Percentiles rank a stretch among this genome's conserved stretches.
phyloP scores from a whole-genome alignment of 306 rosid genomes.

The Vigna radiata region DNA sequence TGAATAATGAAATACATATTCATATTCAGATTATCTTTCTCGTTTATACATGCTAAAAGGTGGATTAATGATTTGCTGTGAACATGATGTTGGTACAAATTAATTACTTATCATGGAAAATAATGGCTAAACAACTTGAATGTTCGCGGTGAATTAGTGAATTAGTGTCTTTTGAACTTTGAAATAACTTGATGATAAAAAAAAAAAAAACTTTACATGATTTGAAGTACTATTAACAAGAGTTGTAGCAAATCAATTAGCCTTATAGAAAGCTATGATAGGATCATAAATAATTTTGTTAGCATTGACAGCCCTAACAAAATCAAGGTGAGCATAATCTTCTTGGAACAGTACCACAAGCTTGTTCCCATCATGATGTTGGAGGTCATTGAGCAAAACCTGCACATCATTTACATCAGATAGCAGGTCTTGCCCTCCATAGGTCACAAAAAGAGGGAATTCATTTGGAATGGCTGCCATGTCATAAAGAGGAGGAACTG shows the following conservation, averaged over 20 bases:
- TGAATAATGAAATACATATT: too few relatives aligned
- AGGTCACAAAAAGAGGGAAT: slow-evolving; percentile 60
- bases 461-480: slow-evolving; percentile 61
- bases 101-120: too few relatives aligned
- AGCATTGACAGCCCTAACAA: slow-evolving; percentile 63
- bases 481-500: slow-evolving; percentile 66
- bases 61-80: too few relatives aligned
- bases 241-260: slow-evolving; percentile 34
- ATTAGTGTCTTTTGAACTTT: too few relatives aligned
- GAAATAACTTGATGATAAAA: background rate
- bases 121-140: too few relatives aligned
- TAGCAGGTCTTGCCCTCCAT: slow-evolving; percentile 64
- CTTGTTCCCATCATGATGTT: slow-evolving; percentile 57
- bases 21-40: too few relatives aligned
- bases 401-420: slow-evolving; percentile 64
- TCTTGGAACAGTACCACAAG: slow-evolving; percentile 51
- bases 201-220: background rate
- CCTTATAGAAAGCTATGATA: slow-evolving; percentile 55
- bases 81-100: too few relatives aligned
- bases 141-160: too few relatives aligned
- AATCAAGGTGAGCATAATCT: slow-evolving; percentile 76
- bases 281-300: slow-evolving; percentile 63
- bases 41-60: too few relatives aligned
- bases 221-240: background rate
- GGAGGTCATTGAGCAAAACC: slow-evolving; percentile 57